A percentile compares a stretch with the other conserved stretches of the same genome.
phyloP scores from a whole-genome alignment of 2,329 filamentous ascomycete genomes.

The Epichloe typhina region DNA sequence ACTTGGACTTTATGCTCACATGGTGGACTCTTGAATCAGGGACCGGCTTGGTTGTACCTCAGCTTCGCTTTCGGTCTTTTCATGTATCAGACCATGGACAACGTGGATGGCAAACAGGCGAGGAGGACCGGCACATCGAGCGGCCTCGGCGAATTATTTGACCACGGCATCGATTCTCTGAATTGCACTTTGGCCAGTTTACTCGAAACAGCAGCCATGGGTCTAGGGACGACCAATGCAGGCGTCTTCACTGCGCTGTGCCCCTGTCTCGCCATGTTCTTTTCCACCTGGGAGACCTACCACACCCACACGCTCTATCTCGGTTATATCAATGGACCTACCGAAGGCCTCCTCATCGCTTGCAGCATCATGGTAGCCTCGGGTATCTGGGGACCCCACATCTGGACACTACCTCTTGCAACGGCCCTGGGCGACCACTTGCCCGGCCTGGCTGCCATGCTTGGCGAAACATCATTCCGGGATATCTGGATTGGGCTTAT shows the following conservation, averaged over 20 bases:
- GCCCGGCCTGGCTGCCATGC: constrained; percentile 39
- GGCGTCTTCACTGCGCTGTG: constrained; percentile 86
- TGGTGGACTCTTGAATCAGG: constrained; percentile 31
- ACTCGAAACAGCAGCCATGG: constrained; percentile 86
- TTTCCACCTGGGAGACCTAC: constrained; percentile 99
- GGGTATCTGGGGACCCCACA: constrained; percentile 73
- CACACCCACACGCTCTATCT: constrained; percentile 96
- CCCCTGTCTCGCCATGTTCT: constrained; percentile 95
- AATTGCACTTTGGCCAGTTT: constrained; percentile 93
- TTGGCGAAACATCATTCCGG: constrained; percentile 62
- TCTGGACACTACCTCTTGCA: constrained; percentile 69
- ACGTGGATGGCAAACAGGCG: constrained; percentile 96
- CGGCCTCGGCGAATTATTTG: constrained; percentile 89
- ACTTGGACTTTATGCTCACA: not conserved
- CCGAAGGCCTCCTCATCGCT: constrained; percentile 85
- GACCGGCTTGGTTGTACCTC: constrained; percentile 84
- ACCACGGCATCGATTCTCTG: constrained; percentile 95
- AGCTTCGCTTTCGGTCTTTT: constrained; percentile 92
- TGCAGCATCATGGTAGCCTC: constrained; percentile 76
- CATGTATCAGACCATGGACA: constrained; percentile 99
- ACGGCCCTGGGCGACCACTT: constrained; percentile 47
- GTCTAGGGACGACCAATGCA: constrained; percentile 67
- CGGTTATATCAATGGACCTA: constrained; percentile 92
- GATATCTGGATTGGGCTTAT: constrained; percentile 79
- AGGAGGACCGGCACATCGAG: constrained; percentile 89